Conservation (phyloP, 441 rosid species). For the Erodium texanum region DNA sequence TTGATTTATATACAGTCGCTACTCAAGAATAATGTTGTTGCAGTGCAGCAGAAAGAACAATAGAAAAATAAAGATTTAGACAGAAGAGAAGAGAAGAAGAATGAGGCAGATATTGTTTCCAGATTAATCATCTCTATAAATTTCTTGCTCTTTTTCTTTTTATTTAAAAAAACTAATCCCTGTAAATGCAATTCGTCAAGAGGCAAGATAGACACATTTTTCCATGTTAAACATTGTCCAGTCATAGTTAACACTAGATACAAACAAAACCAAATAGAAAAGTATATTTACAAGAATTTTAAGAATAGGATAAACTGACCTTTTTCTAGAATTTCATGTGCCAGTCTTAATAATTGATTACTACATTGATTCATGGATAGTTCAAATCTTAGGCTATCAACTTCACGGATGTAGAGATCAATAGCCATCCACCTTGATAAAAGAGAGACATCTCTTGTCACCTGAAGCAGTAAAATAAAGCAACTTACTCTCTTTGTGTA, state of each 20-base stretch:
- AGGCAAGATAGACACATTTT: background rate
- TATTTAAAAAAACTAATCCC: too few relatives aligned
- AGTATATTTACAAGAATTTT: background rate
- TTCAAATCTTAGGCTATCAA: slow-evolving; percentile 87
- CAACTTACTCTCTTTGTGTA: background rate
- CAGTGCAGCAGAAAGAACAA: background rate
- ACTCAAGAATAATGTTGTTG: background rate
- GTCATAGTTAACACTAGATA: background rate
- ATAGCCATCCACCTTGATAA: slow-evolving; percentile 98
- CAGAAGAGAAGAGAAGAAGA: background rate
- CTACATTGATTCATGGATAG: slow-evolving; percentile 77
- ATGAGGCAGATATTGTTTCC: background rate
- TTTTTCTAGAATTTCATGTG: slow-evolving; percentile 74
- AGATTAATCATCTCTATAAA: background rate
- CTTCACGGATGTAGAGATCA: slow-evolving; percentile 82
- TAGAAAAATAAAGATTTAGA: background rate
- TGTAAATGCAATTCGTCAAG: background rate
- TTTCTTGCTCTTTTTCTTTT: too few relatives aligned
- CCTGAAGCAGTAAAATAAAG: slow-evolving; percentile 40
- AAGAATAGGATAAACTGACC: slow-evolving; percentile 30
- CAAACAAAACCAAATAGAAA: background rate
- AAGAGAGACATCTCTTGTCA: slow-evolving; percentile 81
- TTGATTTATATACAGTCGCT: background rate
- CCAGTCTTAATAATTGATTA: slow-evolving; percentile 51
- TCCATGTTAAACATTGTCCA: background rate